Percentiles rank a stretch among this genome's conserved stretches.
Conservation (phyloP, 75 land plant species). For the Cryptomeria japonica region DNA sequence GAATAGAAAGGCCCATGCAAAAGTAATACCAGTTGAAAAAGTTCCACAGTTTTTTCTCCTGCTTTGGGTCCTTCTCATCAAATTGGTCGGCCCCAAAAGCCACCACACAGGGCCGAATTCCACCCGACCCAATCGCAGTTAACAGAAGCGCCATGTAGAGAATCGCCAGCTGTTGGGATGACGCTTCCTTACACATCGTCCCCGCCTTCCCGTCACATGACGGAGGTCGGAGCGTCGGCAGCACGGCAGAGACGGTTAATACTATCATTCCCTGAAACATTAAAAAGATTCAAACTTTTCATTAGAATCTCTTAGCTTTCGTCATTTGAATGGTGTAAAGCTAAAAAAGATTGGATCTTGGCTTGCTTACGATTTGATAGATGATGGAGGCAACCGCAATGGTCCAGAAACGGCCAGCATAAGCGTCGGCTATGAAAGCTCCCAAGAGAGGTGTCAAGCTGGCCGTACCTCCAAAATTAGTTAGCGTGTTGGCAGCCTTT, state of each 20-base stretch:
- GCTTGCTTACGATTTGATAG: conserved; percentile 51
- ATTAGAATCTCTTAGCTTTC: not conserved
- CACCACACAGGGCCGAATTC: conserved; percentile 68
- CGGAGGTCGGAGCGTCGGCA: conserved; percentile 52
- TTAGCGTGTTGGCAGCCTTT: conserved; percentile 72
- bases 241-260: conserved; percentile 54
- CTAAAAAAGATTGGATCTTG: not conserved
- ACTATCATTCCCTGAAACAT: conserved; percentile 56
- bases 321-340: not conserved
- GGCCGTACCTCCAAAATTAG: conserved; percentile 78
- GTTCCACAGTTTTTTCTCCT: conserved; percentile 55
- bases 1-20: conserved; percentile 52
- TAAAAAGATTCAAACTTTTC: not conserved
- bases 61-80: conserved; percentile 61
- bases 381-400: conserved; percentile 61
- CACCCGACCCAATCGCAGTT: conserved; percentile 69
- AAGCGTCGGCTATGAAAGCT: conserved; percentile 84
- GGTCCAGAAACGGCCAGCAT: conserved; percentile 78
- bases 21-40: conserved; percentile 93
- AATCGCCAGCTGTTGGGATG: conserved; percentile 38
- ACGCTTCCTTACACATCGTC: conserved; percentile 44
- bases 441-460: conserved; percentile 79
- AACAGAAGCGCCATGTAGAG: conserved; percentile 57
- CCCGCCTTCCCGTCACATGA: conserved; percentile 20
- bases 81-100: conserved; percentile 79